phyloP scores from a whole-genome alignment of 495 filamentous ascomycete genomes.

The Friedmanniomyces endolithicus region DNA sequence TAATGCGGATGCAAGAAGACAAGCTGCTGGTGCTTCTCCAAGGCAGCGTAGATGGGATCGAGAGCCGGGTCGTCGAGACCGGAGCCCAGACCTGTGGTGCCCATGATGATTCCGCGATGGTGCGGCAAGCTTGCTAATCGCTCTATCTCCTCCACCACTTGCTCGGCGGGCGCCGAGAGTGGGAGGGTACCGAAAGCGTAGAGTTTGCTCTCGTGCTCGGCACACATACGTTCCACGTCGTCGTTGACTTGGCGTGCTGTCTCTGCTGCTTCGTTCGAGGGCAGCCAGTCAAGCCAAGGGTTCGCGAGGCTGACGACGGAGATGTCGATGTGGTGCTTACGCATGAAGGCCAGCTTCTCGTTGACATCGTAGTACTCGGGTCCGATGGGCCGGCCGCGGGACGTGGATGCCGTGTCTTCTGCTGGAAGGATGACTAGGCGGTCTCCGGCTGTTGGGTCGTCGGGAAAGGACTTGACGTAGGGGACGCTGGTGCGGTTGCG shows the following conservation, averaged over 20 bases:
- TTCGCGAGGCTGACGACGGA: slow-evolving; percentile 88
- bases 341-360: slow-evolving; percentile 78
- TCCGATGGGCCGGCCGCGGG: slow-evolving; percentile 59
- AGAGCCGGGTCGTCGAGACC: slow-evolving; percentile 71
- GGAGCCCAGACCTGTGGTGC: slow-evolving; percentile 66
- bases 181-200: slow-evolving; percentile 78
- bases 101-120: slow-evolving; percentile 76
- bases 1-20: slow-evolving; percentile 93
- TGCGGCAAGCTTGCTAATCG: slow-evolving; percentile 47
- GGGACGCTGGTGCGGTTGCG: slow-evolving; percentile 63
- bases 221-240: slow-evolving; percentile 60
- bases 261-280: slow-evolving; percentile 44
- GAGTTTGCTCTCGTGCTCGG: slow-evolving; percentile 43
- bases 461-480: slow-evolving; percentile 59
- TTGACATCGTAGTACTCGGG: slow-evolving; percentile 56
- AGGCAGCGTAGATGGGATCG: slow-evolving; percentile 54
- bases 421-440: slow-evolving; percentile 71
- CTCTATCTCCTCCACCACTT: slow-evolving; percentile 52
- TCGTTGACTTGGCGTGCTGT: slow-evolving; percentile 60
- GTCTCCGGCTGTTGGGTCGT: slow-evolving; percentile 30
- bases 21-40: slow-evolving; percentile 49
- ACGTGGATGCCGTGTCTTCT: slow-evolving; percentile 44
- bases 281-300: slow-evolving; percentile 87
- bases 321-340: slow-evolving; percentile 62
- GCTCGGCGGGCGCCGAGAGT: slow-evolving; percentile 50